These are phyloP conservation scores for Fusarium sp. DNA, from an alignment of 2,329 filamentous ascomycete genomes.

Conservation along the genomic window DNA sequence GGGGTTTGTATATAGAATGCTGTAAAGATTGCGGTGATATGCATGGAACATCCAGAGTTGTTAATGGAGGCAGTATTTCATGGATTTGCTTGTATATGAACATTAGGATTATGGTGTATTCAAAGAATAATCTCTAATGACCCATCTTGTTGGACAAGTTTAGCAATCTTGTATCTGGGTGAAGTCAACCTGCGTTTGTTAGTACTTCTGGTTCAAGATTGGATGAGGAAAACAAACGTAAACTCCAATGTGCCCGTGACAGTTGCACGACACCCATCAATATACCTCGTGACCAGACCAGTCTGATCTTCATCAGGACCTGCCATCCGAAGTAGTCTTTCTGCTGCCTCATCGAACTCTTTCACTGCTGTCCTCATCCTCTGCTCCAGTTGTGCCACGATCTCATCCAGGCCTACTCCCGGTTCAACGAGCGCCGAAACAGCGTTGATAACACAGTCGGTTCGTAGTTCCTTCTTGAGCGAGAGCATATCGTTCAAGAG, in stretches of 20 bases:
- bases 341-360: constrained; percentile 41
- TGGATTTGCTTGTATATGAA: background rate
- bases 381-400: constrained; percentile 36
- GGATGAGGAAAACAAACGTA: constrained; percentile 41
- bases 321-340: constrained; percentile 15
- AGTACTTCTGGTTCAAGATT: constrained; percentile 4
- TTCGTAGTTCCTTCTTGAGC: constrained; percentile 48
- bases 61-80: background rate
- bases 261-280: constrained; percentile 47
- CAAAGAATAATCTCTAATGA: constrained; percentile 48
- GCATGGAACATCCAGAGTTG: background rate
- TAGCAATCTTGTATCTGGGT: constrained; percentile 47
- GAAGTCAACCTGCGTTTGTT: constrained; percentile 46
- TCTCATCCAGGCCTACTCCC: constrained; percentile 35
- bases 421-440: constrained; percentile 42
- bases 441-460: constrained; percentile 46
- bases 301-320: constrained; percentile 18
- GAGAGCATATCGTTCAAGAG: constrained; percentile 49
- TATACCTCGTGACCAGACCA: constrained; percentile 35
- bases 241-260: constrained; percentile 49
- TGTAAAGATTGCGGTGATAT: background rate
- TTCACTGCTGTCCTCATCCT: constrained; percentile 38
- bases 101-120: constrained; percentile 4
- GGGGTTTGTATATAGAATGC: background rate
- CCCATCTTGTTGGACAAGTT: constrained; percentile 47